Evolutionary conservation across 495 filamentous ascomycete species (phyloP).

Genomic region (Talaromyces stipitatus): DNA sequence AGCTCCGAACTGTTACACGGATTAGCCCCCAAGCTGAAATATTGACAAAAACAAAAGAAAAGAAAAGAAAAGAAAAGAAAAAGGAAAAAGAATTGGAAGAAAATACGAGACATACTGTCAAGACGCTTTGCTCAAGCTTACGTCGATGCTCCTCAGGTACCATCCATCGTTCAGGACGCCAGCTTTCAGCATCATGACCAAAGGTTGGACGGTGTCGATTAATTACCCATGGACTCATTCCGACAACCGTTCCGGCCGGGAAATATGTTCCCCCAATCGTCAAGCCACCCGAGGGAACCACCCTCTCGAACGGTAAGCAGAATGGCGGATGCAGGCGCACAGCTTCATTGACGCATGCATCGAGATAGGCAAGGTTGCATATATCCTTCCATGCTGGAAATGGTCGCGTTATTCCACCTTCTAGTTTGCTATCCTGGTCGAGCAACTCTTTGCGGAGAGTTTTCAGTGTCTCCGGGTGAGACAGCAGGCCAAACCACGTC

Average conservation of each 20-base stretch:
- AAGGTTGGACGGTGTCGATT: no score
- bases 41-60: no score
- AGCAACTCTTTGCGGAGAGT: constrained; percentile 21
- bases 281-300: constrained; percentile 22
- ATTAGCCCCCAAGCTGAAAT: no score
- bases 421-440: background rate
- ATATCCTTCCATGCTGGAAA: constrained; percentile 25
- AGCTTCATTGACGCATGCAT: constrained; percentile 48
- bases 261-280: constrained; percentile 14
- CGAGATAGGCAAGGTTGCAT: constrained; percentile 26
- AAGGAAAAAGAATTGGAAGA: no score
- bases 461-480: constrained; percentile 16
- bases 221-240: constrained; percentile 14
- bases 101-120: no score
- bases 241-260: constrained; percentile 14
- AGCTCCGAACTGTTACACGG: no score
- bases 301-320: constrained; percentile 23
- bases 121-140: no score
- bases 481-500: constrained; percentile 26
- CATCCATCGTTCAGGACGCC: no score
- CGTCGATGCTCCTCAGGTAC: no score
- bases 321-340: constrained; percentile 44
- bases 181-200: no score
- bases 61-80: no score
- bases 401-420: constrained; percentile 13